phyloP scores from a whole-genome alignment of 805 yeast genomes.

The Yarrowia hollandica region DNA sequence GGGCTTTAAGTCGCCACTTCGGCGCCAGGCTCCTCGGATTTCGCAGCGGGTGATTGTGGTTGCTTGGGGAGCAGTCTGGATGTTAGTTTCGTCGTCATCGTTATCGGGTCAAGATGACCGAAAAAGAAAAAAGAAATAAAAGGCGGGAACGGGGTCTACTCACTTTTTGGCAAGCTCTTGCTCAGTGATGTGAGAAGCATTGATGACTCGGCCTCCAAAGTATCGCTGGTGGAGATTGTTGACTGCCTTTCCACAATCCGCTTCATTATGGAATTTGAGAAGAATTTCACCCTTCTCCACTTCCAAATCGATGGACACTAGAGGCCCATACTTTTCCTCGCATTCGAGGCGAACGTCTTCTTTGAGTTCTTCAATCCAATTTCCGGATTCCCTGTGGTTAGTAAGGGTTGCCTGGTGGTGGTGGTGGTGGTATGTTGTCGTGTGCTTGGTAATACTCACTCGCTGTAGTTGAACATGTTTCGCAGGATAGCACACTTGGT shows the following conservation, averaged over 20 bases:
- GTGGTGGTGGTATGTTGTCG: neutral
- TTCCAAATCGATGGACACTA: slow-evolving; percentile 40
- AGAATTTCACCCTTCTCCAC: slow-evolving; percentile 39
- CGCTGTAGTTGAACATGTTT: slow-evolving; percentile 23
- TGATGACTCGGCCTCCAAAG: slow-evolving; percentile 41
- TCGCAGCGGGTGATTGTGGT: neutral
- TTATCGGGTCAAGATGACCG: neutral
- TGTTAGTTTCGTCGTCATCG: slow-evolving; percentile 1
- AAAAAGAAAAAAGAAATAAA: neutral
- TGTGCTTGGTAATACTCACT: slow-evolving; percentile 27
- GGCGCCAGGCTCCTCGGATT: neutral
- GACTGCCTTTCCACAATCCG: slow-evolving; percentile 39
- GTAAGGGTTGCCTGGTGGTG: neutral
- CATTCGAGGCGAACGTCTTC: slow-evolving; percentile 43
- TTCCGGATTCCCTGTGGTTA: slow-evolving; percentile 39
- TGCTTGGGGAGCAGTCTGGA: neutral
- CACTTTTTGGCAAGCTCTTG: slow-evolving; percentile 1
- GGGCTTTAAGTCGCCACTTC: neutral
- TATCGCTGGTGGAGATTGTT: slow-evolving; percentile 42
- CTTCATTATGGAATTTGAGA: slow-evolving; percentile 38
- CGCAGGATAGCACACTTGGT: slow-evolving; percentile 5
- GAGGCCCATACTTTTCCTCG: slow-evolving; percentile 42
- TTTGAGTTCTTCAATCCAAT: slow-evolving; percentile 41
- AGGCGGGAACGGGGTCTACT: slow-evolving; percentile 2
- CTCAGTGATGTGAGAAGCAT: slow-evolving; percentile 34